Base-by-base conservation (phyloP, 305 asterid genomes). In the Fraxinus velutina region DNA sequence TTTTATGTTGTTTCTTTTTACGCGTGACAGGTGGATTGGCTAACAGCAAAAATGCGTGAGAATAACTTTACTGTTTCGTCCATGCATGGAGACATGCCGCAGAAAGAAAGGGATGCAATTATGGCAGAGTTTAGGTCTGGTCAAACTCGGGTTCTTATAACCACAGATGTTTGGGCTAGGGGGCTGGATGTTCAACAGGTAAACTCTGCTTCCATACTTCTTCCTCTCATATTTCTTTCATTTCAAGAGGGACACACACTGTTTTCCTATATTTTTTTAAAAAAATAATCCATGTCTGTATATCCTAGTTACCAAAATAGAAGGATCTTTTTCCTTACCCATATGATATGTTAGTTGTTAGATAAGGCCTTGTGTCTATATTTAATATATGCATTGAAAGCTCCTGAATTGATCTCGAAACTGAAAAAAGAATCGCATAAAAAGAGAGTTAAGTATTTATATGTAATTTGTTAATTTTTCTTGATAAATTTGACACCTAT, bases 11-110 rank as follows among this genome's bases (percentile, higher is more conserved):
- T 22, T 50, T 44, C 76, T 83, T 32, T 34, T 15, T 55, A 21
- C 80, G 21, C 78, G 73, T 79, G 80, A 33, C 90, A 94, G 98
- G 98, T 92, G 81, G 97, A 93, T 80, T 93, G 97, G 97, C 88
- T 93, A 13, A 87, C 92, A 4, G 95, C 92, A 78, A 92, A 93
- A 92, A 93, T 93, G 99, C 93, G 95, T 7, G 97, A 93, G 79
- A 90, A 89, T 83, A 96, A 96, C 86, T 96, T 96, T 74, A 96
- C 98, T 0, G 97, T 94, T 78, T 96, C 99, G 10, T 91, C 97
- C 13, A 96, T 96, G 98, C 99, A 96, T 27, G 99, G 98, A 73
- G 98, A 96, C 86, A 94, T 96, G 99, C 98, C 99, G 17, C 99
- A 96, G 85, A 94, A 90, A 89, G 98, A 96, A 85, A 88, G 97